Percentiles rank a stretch among this genome's conserved stretches.
These are phyloP conservation scores for Lasiodiplodia citricola DNA, from an alignment of 2,329 filamentous ascomycete genomes.

Conservation along the genomic window DNA sequence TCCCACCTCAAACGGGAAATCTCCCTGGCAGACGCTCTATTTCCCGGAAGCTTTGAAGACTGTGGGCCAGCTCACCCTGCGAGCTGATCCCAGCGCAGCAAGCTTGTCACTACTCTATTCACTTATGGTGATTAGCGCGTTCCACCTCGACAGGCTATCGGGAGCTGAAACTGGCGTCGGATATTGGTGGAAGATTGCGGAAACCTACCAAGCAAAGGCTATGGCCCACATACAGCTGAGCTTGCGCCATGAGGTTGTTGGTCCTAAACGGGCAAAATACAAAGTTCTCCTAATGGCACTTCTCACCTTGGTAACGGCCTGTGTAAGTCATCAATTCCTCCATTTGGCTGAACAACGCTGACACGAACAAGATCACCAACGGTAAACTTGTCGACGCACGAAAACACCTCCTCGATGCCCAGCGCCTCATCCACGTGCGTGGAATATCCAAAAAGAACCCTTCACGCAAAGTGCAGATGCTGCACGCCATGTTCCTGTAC, in stretches of 20 bases:
- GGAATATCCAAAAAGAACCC: not conserved
- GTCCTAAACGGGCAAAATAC: not conserved
- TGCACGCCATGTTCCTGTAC: constrained; percentile 13
- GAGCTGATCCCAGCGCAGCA: not conserved
- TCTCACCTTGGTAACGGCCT: constrained; percentile 4
- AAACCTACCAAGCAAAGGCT: constrained; percentile 6
- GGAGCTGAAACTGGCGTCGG: not conserved
- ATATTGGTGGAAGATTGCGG: constrained; percentile 8
- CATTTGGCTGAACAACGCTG: not conserved
- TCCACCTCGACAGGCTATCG: constrained; percentile 8
- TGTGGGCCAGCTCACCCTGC: constrained; percentile 4
- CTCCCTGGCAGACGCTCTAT: constrained; percentile 5
- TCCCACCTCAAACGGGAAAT: not conserved
- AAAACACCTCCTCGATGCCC: constrained; percentile 6
- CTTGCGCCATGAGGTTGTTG: not conserved
- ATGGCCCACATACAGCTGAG: not conserved
- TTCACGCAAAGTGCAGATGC: constrained; percentile 17
- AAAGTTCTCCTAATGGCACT: constrained; percentile 8
- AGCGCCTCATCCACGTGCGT: constrained; percentile 1
- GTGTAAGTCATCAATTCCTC: not conserved
- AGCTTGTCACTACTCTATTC: not conserved
- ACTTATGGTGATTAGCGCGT: constrained; percentile 9
- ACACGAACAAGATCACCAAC: not conserved
- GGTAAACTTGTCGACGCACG: constrained; percentile 12
- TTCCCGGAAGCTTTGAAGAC: constrained; percentile 4